phyloP scores from a whole-genome alignment of 805 yeast species.

The Monosporozyma solicola region DNA sequence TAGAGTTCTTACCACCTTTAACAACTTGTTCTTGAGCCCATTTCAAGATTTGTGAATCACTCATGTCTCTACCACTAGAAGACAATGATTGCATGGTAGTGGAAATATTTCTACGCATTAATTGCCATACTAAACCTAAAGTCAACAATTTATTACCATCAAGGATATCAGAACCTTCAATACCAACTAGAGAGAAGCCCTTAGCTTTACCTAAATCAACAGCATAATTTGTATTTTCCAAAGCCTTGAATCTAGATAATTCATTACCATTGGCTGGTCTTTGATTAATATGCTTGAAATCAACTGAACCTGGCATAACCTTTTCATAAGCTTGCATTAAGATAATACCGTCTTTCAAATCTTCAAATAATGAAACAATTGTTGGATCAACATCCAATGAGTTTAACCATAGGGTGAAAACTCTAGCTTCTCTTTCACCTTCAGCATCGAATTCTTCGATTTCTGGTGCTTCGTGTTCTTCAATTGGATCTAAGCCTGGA shows the following conservation, averaged over 20 bases:
- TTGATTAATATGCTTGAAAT: slow-evolving; percentile 71
- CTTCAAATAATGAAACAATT: slow-evolving; percentile 84
- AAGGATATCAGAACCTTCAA: slow-evolving; percentile 93
- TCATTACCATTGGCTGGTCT: slow-evolving; percentile 69
- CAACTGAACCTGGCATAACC: slow-evolving; percentile 88
- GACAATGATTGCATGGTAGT: slow-evolving; percentile 69
- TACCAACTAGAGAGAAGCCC: slow-evolving; percentile 90
- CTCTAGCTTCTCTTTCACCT: slow-evolving; percentile 98
- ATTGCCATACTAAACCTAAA: slow-evolving; percentile 93
- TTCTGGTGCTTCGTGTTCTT: slow-evolving; percentile 83
- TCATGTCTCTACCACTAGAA: slow-evolving; percentile 61
- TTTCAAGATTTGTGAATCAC: slow-evolving; percentile 77
- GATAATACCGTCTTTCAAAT: slow-evolving; percentile 84
- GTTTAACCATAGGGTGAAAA: slow-evolving; percentile 94
- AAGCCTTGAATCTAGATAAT: slow-evolving; percentile 82
- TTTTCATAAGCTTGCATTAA: slow-evolving; percentile 90
- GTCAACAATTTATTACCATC: slow-evolving; percentile 88
- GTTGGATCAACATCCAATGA: slow-evolving; percentile 95
- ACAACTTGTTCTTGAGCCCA: slow-evolving; percentile 88
- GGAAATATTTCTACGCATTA: slow-evolving; percentile 92
- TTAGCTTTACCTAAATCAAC: slow-evolving; percentile 92
- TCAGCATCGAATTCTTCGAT: slow-evolving; percentile 98
- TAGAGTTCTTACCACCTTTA: slow-evolving; percentile 72
- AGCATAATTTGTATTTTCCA: slow-evolving; percentile 97
- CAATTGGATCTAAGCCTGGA: slow-evolving; percentile 94